Evolutionary conservation across 2,329 filamentous ascomycete species (phyloP).

Genomic region (Pseudonectria foliicola): DNA sequence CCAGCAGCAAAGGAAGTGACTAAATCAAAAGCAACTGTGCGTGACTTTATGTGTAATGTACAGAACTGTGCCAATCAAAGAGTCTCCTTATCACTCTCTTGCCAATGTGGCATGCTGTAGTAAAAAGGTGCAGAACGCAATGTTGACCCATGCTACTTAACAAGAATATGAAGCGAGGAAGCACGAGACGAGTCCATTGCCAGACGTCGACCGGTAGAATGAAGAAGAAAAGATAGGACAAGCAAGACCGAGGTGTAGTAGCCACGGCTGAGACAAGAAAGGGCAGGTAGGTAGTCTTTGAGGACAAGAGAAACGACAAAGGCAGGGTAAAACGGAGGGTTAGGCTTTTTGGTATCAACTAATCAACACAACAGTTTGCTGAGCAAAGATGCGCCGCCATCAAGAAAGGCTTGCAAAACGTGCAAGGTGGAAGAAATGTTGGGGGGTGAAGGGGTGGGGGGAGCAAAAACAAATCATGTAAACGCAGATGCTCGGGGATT

Average conservation of each 20-base stretch:
- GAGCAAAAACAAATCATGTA: slow-evolving; percentile 20
- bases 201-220: slow-evolving; percentile 15
- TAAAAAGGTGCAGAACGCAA: slow-evolving; percentile 19
- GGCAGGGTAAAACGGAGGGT: slow-evolving; percentile 7
- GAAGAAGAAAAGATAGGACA: slow-evolving; percentile 17
- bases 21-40: slow-evolving; percentile 36
- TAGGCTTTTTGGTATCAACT: slow-evolving; percentile 31
- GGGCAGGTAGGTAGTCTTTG: slow-evolving; percentile 12
- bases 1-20: slow-evolving; percentile 27
- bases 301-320: slow-evolving; percentile 9
- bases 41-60: slow-evolving; percentile 48
- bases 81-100: slow-evolving; percentile 32
- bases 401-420: slow-evolving; percentile 13
- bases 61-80: slow-evolving; percentile 37
- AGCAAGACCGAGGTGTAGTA: slow-evolving; percentile 20
- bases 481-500: slow-evolving; percentile 31
- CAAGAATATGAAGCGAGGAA: slow-evolving; percentile 15
- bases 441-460: slow-evolving; percentile 12
- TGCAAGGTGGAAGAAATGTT: slow-evolving; percentile 8
- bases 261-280: slow-evolving; percentile 14
- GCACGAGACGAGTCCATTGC: slow-evolving; percentile 26
- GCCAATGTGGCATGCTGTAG: slow-evolving; percentile 25
- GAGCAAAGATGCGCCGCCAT: slow-evolving; percentile 6
- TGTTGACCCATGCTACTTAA: slow-evolving; percentile 23
- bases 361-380: slow-evolving; percentile 26